A percentile compares a stretch with the other conserved stretches of the same genome.
phyloP scores from a whole-genome alignment of 257 asterid species.

The Nicotiana noctiflora region DNA sequence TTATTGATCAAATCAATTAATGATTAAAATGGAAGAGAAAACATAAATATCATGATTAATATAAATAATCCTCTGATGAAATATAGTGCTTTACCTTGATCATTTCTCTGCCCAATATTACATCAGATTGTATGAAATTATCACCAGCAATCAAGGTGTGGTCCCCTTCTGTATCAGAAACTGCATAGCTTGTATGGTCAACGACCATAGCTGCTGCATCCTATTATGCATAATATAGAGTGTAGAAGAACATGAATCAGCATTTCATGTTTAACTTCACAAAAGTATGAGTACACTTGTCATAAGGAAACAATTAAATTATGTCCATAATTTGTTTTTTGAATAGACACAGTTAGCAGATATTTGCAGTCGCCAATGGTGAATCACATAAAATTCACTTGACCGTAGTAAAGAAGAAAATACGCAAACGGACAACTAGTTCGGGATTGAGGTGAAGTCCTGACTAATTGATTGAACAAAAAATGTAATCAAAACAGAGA shows the following conservation, averaged over 20 bases:
- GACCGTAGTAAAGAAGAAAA: not conserved
- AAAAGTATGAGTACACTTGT: not conserved
- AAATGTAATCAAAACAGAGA: not conserved
- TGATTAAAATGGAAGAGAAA: not conserved
- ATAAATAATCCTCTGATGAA: not conserved
- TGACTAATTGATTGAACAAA: not conserved
- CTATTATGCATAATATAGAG: slow-evolving; percentile 22
- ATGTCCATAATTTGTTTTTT: not conserved
- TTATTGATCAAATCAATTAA: not conserved
- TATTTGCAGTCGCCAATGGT: not conserved
- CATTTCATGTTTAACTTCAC: not conserved
- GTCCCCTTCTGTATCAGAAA: slow-evolving; percentile 64
- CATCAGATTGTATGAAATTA: slow-evolving; percentile 55
- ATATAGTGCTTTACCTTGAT: slow-evolving; percentile 46
- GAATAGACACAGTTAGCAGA: not conserved
- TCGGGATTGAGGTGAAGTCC: not conserved
- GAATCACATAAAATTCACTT: not conserved
- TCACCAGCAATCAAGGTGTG: slow-evolving; percentile 65
- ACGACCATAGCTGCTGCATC: slow-evolving; percentile 61
- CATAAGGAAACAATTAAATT: not conserved
- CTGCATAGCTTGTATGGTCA: slow-evolving; percentile 66
- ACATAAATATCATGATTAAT: not conserved
- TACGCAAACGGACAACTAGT: not conserved
- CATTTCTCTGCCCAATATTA: slow-evolving; percentile 49
- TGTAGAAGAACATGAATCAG: not conserved